Percentiles rank a stretch among this genome's conserved stretches.
Conservation (phyloP, 1,284 basidiomycete species). For the Puccinia coronata region DNA sequence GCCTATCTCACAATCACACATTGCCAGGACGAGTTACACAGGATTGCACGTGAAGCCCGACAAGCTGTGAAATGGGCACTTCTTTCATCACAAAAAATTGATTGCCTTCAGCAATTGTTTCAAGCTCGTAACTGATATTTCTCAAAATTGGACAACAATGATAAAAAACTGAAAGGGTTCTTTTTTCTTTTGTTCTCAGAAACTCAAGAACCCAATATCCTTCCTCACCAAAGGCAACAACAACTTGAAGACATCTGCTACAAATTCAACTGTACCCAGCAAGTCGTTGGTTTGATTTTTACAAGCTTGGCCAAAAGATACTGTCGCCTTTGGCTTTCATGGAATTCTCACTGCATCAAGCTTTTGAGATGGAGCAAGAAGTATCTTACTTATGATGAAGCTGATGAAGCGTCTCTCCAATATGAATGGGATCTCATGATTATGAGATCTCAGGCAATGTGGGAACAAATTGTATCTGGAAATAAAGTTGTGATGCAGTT, state of each 20-base stretch:
- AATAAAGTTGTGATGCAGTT: neutral
- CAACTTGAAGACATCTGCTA: neutral
- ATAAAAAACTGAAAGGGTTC: neutral
- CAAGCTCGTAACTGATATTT: neutral
- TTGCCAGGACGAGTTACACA: neutral
- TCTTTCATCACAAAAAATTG: neutral
- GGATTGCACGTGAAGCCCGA: neutral
- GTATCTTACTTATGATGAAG: neutral
- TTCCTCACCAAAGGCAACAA: neutral
- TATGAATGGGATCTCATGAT: neutral
- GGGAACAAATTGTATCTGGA: neutral
- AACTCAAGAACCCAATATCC: neutral
- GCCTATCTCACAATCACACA: neutral
- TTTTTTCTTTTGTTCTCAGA: neutral
- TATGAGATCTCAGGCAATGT: neutral
- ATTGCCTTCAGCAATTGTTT: neutral
- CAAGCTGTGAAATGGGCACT: conserved; percentile 22
- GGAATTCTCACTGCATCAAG: neutral
- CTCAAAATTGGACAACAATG: neutral
- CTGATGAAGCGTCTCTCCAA: neutral
- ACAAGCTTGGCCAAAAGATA: neutral
- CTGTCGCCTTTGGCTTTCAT: conserved; percentile 1
- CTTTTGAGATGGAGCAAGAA: neutral
- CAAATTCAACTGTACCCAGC: neutral
- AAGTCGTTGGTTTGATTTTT: neutral